Conservation (phyloP, 495 filamentous ascomycete species). For the Penicillium bovifimosum region DNA sequence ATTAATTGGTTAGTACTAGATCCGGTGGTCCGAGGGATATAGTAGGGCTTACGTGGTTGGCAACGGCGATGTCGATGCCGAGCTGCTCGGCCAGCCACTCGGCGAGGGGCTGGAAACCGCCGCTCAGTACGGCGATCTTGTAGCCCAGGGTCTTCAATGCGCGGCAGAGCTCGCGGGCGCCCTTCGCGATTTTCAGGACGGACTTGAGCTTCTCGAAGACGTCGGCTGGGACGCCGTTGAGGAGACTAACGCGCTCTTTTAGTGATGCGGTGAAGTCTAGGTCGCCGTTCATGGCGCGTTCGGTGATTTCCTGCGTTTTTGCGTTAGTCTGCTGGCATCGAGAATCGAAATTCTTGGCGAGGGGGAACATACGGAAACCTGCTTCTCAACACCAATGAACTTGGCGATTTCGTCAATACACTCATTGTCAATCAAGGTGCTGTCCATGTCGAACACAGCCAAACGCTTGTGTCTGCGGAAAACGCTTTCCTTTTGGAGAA, state of each 20-base stretch:
- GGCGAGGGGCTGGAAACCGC: slow-evolving; percentile 85
- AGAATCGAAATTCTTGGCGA: not conserved
- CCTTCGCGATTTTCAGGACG: slow-evolving; percentile 72
- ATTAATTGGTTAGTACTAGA: slow-evolving; percentile 8
- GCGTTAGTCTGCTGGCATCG: not conserved
- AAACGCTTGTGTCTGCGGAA: slow-evolving; percentile 72
- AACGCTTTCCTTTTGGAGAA: slow-evolving; percentile 64
- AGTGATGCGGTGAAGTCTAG: slow-evolving; percentile 86
- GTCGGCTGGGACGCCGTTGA: slow-evolving; percentile 70
- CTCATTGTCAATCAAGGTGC: slow-evolving; percentile 91
- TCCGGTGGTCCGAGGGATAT: not conserved
- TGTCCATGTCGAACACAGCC: slow-evolving; percentile 97
- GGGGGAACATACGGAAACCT: slow-evolving; percentile 49
- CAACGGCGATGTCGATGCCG: slow-evolving; percentile 78
- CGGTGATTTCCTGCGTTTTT: slow-evolving; percentile 62
- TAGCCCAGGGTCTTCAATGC: slow-evolving; percentile 70
- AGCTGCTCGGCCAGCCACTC: slow-evolving; percentile 75
- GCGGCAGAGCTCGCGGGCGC: slow-evolving; percentile 65
- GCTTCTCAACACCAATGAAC: slow-evolving; percentile 64
- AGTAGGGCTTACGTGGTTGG: slow-evolving; percentile 60
- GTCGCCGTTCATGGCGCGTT: slow-evolving; percentile 91
- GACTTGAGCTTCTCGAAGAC: slow-evolving; percentile 75
- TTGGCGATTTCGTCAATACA: slow-evolving; percentile 92
- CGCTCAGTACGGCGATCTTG: slow-evolving; percentile 83
- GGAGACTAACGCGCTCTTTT: slow-evolving; percentile 67